phyloP scores from a whole-genome alignment of 257 asterid genomes.

The Solanum bulbocastanum region DNA sequence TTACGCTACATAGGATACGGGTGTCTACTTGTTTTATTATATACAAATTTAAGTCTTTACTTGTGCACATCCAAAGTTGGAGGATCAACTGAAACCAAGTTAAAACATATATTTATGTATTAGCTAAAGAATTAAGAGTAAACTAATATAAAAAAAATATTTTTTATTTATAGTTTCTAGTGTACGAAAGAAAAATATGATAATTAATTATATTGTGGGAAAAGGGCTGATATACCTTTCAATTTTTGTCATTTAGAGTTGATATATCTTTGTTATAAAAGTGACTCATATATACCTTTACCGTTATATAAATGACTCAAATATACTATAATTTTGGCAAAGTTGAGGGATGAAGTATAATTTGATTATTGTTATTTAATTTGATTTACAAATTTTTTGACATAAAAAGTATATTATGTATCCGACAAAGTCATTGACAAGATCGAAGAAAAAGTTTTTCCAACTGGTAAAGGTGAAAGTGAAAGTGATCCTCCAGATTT shows the following conservation, averaged over 20 bases:
- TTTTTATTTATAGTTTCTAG: background rate
- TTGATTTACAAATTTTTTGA: background rate
- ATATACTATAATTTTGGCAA: too few species aligned
- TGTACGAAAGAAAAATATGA: background rate
- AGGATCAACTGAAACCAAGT: too few species aligned
- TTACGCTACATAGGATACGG: too few species aligned
- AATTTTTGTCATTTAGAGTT: too few species aligned
- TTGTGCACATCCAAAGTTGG: too few species aligned
- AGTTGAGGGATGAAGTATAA: background rate
- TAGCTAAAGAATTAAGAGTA: background rate
- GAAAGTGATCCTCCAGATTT: background rate
- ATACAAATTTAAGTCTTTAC: too few species aligned
- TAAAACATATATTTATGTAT: too few species aligned
- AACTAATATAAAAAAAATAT: background rate
- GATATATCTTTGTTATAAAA: too few species aligned
- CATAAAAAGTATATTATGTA: background rate
- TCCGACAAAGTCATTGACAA: background rate
- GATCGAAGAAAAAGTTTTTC: background rate
- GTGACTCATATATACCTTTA: too few species aligned
- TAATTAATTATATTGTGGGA: background rate
- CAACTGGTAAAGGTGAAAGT: background rate
- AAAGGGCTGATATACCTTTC: too few species aligned
- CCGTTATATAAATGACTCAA: too few species aligned
- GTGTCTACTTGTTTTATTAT: too few species aligned
- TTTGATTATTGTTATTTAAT: background rate